Evolutionary conservation across 1,284 basidiomycete species (phyloP).

Genomic region (Puccinia horiana): DNA sequence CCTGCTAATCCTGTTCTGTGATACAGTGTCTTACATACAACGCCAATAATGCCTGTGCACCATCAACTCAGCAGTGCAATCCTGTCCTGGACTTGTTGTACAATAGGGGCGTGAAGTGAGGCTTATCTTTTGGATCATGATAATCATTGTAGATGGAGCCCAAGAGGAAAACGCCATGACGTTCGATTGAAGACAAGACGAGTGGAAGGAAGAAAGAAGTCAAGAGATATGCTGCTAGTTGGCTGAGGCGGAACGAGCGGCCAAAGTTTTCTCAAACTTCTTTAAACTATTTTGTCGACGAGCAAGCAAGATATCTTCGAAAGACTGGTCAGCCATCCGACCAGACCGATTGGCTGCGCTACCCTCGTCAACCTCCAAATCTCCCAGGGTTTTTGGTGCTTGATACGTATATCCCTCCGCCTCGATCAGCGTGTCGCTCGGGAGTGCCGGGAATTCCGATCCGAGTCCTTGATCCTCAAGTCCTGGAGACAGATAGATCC

Average conservation of each 20-base stretch:
- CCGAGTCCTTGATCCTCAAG: slow-evolving; percentile 2
- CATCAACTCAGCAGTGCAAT: too few species aligned
- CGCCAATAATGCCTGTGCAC: too few species aligned
- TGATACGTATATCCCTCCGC: slow-evolving; percentile 30
- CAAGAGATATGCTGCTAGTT: not conserved
- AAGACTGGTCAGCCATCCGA: slow-evolving; percentile 32
- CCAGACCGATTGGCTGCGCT: slow-evolving; percentile 22
- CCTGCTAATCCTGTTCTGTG: too few species aligned
- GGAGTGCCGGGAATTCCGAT: slow-evolving; percentile 3
- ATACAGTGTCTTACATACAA: too few species aligned
- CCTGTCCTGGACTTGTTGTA: too few species aligned
- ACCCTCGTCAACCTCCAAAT: slow-evolving; percentile 44
- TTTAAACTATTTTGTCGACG: not conserved
- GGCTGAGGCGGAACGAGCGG: not conserved
- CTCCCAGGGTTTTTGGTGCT: slow-evolving; percentile 19
- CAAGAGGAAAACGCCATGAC: too few species aligned
- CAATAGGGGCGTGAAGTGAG: too few species aligned
- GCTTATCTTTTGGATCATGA: too few species aligned
- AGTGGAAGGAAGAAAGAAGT: not conserved
- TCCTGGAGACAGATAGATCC: slow-evolving; percentile 44
- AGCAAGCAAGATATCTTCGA: slow-evolving; percentile 36
- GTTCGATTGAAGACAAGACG: too few species aligned
- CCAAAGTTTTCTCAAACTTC: slow-evolving; percentile 21
- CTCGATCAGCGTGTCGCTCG: slow-evolving; percentile 41
- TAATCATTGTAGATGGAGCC: too few species aligned